phyloP scores from a whole-genome alignment of 2,329 filamentous ascomycete species.

The Pseudogymnoascus sp. region DNA sequence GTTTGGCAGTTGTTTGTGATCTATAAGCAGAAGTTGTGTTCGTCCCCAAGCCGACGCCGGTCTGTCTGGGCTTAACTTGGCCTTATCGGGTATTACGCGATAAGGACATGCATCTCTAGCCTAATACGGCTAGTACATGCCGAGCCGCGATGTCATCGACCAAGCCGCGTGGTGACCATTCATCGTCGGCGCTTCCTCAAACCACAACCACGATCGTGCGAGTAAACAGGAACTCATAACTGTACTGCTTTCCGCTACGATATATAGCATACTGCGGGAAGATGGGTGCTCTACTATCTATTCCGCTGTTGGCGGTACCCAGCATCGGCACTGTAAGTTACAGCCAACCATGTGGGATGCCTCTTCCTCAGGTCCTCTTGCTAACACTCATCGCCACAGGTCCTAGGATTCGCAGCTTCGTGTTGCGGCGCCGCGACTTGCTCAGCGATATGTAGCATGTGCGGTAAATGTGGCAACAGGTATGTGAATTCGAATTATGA shows the following conservation, averaged over 20 bases:
- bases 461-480: conserved; percentile 96
- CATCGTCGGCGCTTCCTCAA: conserved; percentile 1
- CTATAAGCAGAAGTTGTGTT: neutral
- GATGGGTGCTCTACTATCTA: conserved; percentile 88
- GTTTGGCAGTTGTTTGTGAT: neutral
- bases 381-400: conserved; percentile 36
- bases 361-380: conserved; percentile 11
- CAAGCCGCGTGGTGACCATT: neutral
- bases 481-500: conserved; percentile 30
- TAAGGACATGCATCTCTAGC: neutral
- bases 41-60: neutral
- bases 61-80: neutral
- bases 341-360: neutral
- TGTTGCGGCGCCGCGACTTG: conserved; percentile 97
- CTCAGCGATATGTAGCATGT: conserved; percentile 90
- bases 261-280: conserved; percentile 16
- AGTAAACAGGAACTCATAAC: neutral
- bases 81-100: conserved; percentile 10
- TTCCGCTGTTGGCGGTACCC: conserved; percentile 83
- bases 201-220: conserved; percentile 1
- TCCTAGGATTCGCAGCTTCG: conserved; percentile 73
- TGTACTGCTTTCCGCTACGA: neutral
- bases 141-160: conserved; percentile 2
- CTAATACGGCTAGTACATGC: neutral
- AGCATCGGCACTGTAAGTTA: conserved; percentile 73